Base-by-base conservation (phyloP, 176 grass and related monocot genomes). In the Canna indica region DNA sequence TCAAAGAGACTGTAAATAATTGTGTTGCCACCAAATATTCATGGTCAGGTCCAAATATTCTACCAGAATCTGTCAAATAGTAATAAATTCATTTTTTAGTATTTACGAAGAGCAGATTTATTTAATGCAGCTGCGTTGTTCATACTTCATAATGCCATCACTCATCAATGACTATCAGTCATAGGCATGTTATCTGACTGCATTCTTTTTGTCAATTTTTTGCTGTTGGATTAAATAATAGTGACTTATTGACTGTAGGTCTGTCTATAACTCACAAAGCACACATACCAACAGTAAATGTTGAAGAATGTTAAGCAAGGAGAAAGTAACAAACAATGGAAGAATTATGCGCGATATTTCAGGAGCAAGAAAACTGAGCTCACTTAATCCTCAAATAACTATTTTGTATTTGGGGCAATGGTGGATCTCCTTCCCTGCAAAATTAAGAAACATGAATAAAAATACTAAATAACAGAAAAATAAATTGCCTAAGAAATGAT, bases 301-400 rank as follows among this genome's bases (percentile, higher is more conserved):
- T 59, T 59, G n/a, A 44, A 32, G 33, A 62, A 62, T 32, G 5
- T 32, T 32, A 31, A 62, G 14, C 22, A n/a, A n/a, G 50, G 29
- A 32, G 27, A 62, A 33, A 32, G 27, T 17, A 62, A 34, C 5
- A 65, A 36, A 36, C 0, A 36, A 36, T 66, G 18, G 2, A 66
- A n/a, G 35, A 66, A 66, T 39, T 66, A 24, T 24, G 33, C 63
- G 25, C 4, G 33, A 25, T 1, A 63, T 66, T 66, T 18, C 35
- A 38, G 33, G 20, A 66, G 38, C 63, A 24, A 75, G 79, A 75
- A 53, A 42, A 10, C 50, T 69, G 46, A 84, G 56, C 86, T 95
- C 75, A 95, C 90, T 87, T 85, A 75, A 95, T 95, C 68, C 90
- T 83, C 76, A 92, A 66, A 76, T 88, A 88, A 0, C 68, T 81